Conservation (phyloP, 768 basidiomycete species). For the Tricholomella constricta region DNA sequence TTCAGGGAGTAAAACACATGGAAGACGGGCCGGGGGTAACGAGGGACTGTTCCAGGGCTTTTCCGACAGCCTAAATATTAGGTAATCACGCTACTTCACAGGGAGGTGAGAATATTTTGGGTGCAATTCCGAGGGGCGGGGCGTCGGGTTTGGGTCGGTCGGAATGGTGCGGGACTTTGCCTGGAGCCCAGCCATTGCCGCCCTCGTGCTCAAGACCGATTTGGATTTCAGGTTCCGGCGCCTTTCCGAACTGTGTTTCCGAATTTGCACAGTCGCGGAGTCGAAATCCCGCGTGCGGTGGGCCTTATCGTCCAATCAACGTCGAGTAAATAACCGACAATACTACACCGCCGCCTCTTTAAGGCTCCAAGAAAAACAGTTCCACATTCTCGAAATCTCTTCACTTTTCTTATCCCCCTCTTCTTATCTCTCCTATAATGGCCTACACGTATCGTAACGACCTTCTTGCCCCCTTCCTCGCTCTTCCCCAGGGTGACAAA, state of each 20-base stretch:
- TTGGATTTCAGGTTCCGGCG: conserved; percentile 18
- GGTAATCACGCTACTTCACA: background rate
- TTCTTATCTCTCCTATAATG: conserved; percentile 25
- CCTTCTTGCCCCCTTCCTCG: conserved; percentile 87
- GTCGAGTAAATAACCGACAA: conserved; percentile 24
- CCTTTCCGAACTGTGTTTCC: conserved; percentile 17
- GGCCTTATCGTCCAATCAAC: conserved; percentile 50
- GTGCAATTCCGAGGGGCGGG: background rate
- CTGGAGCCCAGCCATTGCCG: no score
- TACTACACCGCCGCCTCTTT: conserved; percentile 23
- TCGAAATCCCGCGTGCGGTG: conserved; percentile 1
- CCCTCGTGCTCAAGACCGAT: no score
- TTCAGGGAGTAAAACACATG: background rate
- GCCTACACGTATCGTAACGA: conserved; percentile 67
- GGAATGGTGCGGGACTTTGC: conserved; percentile 10
- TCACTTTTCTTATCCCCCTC: conserved; percentile 14
- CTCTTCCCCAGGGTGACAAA: conserved; percentile 87
- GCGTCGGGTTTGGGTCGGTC: background rate
- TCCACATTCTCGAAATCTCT: conserved; percentile 20
- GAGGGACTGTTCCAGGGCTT: background rate
- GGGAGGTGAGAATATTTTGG: background rate
- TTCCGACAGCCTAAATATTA: conserved; percentile 3
- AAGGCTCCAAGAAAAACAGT: conserved; percentile 20
- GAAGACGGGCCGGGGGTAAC: background rate
- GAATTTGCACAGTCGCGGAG: conserved; percentile 9